Evolutionary conservation across 164 flowering plant genomes (phyloP), one percentile per base, ranked within the genome.

Genomic region (Hamamelis virginiana): DNA sequence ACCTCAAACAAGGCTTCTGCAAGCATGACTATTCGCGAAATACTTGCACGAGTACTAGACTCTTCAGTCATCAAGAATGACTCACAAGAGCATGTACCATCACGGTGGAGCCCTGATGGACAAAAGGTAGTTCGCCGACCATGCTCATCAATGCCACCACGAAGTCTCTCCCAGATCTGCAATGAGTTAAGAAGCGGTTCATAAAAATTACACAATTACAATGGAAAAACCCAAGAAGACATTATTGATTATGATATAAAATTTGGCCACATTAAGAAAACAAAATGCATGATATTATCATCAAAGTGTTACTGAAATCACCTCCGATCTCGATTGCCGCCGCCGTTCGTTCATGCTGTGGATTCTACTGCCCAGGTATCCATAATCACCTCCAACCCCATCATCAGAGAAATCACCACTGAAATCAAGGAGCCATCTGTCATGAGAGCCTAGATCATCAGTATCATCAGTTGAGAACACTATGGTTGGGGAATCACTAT

Each of bases 1-100:
- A 89, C 97, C 97, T 92, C 96, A 80, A 89, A 90, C 67, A 92
- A 78, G 69, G 97, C 94, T 74, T 92, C 96, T 41, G 97, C 94
- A 56, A 92, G 90, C 92, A 92, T 76, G 58, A 92, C 88, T 64
- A 90, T 88, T 43, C 94, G 84, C 48, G 97, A 89, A 61, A 92
- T 88, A 68, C 90, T 90, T 75, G 87, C 85, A 70, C 82, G 91
- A 70, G 87, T 73, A 64, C 81, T 80, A 16, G 91, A 77, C 69
- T 85, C 87, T 65, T 80, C 92, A n/a, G 68, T 75, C 62, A 66
- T 78, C 48, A 80, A 76, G 60, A 80, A 70, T 62, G 85, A 67
- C 28, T 78, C 91, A 71, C 96, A 92, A 14, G 89, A 84, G 82
- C 97, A 92, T 48, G 85, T 69, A 43, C 97, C 96, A 83, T 83